phyloP scores from a whole-genome alignment of 306 rosid species.

The Prosopis cineraria region DNA sequence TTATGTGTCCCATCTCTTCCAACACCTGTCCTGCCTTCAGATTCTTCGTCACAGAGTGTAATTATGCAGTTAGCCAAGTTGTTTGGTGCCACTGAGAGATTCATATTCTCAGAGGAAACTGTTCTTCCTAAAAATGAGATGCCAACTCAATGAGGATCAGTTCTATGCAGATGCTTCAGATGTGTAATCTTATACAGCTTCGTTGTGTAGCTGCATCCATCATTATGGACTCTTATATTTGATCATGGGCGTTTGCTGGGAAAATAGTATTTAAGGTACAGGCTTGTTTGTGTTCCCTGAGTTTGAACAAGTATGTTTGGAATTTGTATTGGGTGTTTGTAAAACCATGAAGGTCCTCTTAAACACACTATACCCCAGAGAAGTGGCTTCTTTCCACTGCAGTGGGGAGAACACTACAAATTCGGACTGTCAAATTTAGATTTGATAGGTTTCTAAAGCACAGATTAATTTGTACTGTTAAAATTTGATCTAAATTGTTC shows the following conservation, averaged over 20 bases:
- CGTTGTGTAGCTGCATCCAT: slow-evolving; percentile 37
- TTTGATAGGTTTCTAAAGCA: no score
- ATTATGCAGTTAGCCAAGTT: slow-evolving; percentile 57
- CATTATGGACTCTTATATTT: slow-evolving; percentile 27
- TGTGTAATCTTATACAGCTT: slow-evolving; percentile 30
- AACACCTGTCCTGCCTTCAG: slow-evolving; percentile 41
- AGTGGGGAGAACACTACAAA: no score
- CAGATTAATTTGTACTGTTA: no score
- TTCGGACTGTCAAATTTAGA: no score
- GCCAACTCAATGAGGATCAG: slow-evolving; percentile 24
- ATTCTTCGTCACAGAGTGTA: slow-evolving; percentile 44
- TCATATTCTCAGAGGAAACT: slow-evolving; percentile 53
- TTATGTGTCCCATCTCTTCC: slow-evolving; percentile 76
- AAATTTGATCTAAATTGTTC: no score
- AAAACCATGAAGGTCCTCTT: not conserved
- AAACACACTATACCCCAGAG: not conserved
- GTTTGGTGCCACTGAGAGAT: slow-evolving; percentile 63
- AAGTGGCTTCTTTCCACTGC: no score
- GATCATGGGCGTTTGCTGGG: slow-evolving; percentile 13
- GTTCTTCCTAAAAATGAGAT: slow-evolving; percentile 47
- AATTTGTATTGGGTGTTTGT: not conserved
- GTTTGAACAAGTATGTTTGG: not conserved
- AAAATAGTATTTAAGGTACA: slow-evolving; percentile 6
- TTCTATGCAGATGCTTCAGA: slow-evolving; percentile 14
- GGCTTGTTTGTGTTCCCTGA: slow-evolving; percentile 19